Conservation (phyloP, 2,329 filamentous ascomycete species). For the Ophiostoma populinum region DNA sequence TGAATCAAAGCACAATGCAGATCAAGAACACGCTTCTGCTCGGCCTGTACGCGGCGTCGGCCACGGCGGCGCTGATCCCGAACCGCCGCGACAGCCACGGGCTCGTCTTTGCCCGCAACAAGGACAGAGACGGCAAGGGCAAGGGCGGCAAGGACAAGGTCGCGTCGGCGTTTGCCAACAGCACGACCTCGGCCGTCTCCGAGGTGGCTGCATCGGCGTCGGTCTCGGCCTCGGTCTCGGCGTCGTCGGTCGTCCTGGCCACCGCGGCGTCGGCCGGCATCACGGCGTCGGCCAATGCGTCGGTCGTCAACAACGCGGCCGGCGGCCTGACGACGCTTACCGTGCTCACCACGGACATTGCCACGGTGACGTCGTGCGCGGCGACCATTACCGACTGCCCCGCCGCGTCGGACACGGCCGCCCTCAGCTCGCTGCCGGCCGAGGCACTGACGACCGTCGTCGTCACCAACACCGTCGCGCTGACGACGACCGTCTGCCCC, state of each 20-base stretch:
- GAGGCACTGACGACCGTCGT: conserved; percentile 17
- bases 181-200: background rate
- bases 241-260: too few relatives aligned
- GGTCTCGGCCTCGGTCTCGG: too few relatives aligned
- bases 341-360: conserved; percentile 23
- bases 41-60: conserved; percentile 27
- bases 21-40: conserved; percentile 21
- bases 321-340: conserved; percentile 19
- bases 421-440: conserved; percentile 19
- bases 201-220: too few relatives aligned
- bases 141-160: background rate
- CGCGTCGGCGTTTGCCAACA: conserved; percentile 2
- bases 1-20: conserved; percentile 27
- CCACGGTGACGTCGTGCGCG: conserved; percentile 16
- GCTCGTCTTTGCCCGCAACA: conserved; percentile 15
- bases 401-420: conserved; percentile 18
- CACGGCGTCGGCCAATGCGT: background rate
- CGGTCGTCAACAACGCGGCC: background rate
- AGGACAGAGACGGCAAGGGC: conserved; percentile 1
- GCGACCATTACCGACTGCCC: conserved; percentile 14
- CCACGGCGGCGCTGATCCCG: conserved; percentile 23
- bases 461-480: conserved; percentile 22
- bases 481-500: conserved; percentile 25
- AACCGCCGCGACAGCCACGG: conserved; percentile 20
- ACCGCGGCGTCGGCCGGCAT: background rate